Base-by-base conservation (phyloP, 495 filamentous ascomycete genomes). In the Penicillium samsonianum region DNA sequence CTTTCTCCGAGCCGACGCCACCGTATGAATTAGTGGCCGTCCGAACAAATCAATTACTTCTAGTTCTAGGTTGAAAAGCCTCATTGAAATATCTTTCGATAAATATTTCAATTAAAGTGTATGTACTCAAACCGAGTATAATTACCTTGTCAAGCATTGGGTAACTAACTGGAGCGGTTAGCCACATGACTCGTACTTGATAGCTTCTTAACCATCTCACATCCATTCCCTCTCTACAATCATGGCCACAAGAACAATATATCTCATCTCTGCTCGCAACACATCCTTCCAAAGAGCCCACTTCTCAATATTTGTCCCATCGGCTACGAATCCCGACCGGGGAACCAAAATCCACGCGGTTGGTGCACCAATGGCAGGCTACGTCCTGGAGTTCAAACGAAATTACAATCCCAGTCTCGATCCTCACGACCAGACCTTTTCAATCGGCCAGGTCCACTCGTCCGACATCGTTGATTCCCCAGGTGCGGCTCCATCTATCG, bases 261-360 rank as follows among this genome's bases (percentile, higher is more conserved):
- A 57, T 35, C 62, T 73, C 23, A 55, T 73, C 22, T 45, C 63
- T 9, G 69, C 57, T 19, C 61, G 63, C 10, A 60, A 69, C 48
- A 46, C 51, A 23, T 44, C 59, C 6, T 49, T 37, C n/a, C 69
- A 72, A 54, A 52, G 67, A 23, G 63, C 72, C 8, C 70, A 73
- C 52, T 75, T 72, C 45, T 62, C 70, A 4, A 65, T 75, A 45
- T 75, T 70, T 48, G 63, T 74, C 43, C 70, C 72, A 12, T 59
- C 59, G 22, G 59, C 53, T 5, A 19, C 26, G 9, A 43, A 61
- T 12, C 44, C 53, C 33, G 49, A 53, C 0, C 33, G 37, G 23
- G 68, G 70, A 33, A 72, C 61, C 22, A 22, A 71, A 28, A 73
- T 75, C 20, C 59, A 73, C 38, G 70, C 67, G 12, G 57, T 69